phyloP scores from a whole-genome alignment of 805 yeast genomes.

The Hagleromyces aurorensis region DNA sequence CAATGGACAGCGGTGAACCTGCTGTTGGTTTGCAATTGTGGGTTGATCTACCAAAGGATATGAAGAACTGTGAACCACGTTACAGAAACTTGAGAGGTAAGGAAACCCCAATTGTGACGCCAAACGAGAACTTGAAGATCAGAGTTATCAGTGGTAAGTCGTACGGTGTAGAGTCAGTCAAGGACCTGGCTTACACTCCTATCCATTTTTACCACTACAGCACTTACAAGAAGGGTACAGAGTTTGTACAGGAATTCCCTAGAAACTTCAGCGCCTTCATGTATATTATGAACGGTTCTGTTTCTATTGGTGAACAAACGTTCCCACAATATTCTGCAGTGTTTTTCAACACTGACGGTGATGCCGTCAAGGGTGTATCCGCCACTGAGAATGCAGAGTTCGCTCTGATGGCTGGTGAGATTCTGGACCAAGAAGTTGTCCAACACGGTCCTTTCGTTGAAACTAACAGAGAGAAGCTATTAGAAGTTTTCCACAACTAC shows the following conservation, averaged over 20 bases:
- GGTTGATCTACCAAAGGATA: slow-evolving; percentile 69
- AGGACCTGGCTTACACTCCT: slow-evolving; percentile 77
- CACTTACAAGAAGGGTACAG: slow-evolving; percentile 54
- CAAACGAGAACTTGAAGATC: slow-evolving; percentile 54
- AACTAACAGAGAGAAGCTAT: slow-evolving; percentile 54
- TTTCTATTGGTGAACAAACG: slow-evolving; percentile 38
- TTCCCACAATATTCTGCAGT: slow-evolving; percentile 43
- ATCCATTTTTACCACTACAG: slow-evolving; percentile 62
- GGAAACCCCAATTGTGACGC: slow-evolving; percentile 64
- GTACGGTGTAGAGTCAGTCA: slow-evolving; percentile 65
- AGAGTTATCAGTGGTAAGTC: slow-evolving; percentile 68
- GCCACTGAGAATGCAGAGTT: slow-evolving; percentile 46
- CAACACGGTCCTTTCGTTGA: slow-evolving; percentile 94
- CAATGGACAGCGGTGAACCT: slow-evolving; percentile 40
- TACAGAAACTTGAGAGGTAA: slow-evolving; percentile 65
- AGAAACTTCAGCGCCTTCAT: slow-evolving; percentile 58
- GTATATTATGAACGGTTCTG: slow-evolving; percentile 56
- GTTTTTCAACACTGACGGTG: slow-evolving; percentile 68
- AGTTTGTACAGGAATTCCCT: slow-evolving; percentile 52
- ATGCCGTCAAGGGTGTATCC: slow-evolving; percentile 46
- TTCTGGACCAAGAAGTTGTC: slow-evolving; percentile 63
- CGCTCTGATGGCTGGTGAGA: slow-evolving; percentile 69
- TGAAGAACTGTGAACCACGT: slow-evolving; percentile 60
- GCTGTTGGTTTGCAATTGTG: slow-evolving; percentile 73
- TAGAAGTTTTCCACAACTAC: slow-evolving; percentile 64